Evolutionary conservation across 2,329 filamentous ascomycete genomes (phyloP).

Genomic region (Fragosphaeria purpurea): DNA sequence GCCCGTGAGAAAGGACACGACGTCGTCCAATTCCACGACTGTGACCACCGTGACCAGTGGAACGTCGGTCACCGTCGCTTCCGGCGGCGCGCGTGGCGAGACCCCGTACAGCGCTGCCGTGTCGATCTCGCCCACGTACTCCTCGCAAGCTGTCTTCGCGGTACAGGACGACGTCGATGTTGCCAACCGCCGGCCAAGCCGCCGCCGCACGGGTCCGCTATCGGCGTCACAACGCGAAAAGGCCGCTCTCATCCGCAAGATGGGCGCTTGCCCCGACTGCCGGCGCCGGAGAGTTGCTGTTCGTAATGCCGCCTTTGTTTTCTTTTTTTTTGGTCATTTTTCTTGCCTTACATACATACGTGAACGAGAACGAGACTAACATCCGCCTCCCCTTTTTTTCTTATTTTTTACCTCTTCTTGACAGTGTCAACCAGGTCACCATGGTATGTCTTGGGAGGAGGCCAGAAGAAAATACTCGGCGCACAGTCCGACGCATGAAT

Average conservation of each 20-base stretch:
- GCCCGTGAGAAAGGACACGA: conserved; percentile 37
- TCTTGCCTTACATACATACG: background rate
- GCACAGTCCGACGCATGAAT: conserved; percentile 42
- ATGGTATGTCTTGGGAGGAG: conserved; percentile 52
- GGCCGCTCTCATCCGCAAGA: conserved; percentile 48
- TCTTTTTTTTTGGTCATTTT: background rate
- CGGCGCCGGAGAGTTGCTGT: conserved; percentile 8
- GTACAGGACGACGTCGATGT: conserved; percentile 45
- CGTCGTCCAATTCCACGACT: conserved; percentile 43
- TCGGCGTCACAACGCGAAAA: conserved; percentile 49
- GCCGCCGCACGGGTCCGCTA: conserved; percentile 49
- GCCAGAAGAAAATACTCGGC: conserved; percentile 44
- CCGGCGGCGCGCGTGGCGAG: conserved; percentile 34
- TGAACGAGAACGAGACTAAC: background rate
- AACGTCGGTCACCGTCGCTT: conserved; percentile 21
- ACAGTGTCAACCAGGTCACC: conserved; percentile 50
- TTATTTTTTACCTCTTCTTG: background rate
- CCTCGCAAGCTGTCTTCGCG: conserved; percentile 42
- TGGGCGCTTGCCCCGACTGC: conserved; percentile 48
- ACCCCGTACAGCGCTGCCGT: conserved; percentile 40
- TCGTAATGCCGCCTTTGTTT: background rate
- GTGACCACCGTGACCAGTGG: conserved; percentile 37
- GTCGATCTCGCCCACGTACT: conserved; percentile 35
- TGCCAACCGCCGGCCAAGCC: conserved; percentile 44
- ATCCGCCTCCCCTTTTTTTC: background rate